Percentiles rank a stretch among this genome's conserved stretches.
Conservation (phyloP, 1,284 basidiomycete genomes). For the Tilletia walkeri region DNA sequence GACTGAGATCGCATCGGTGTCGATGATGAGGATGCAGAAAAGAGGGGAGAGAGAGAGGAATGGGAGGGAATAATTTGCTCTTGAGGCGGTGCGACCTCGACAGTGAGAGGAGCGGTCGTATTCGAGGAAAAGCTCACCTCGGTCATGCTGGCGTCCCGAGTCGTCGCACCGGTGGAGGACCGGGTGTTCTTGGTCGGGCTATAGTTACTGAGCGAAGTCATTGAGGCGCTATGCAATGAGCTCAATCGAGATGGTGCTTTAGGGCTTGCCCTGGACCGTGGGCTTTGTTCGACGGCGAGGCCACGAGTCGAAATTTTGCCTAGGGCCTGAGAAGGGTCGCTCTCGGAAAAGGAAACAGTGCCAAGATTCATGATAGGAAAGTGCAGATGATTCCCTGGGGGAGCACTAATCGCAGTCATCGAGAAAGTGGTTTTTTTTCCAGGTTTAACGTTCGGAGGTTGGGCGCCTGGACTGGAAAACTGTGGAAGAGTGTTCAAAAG, state of each 20-base stretch:
- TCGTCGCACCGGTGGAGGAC: background rate
- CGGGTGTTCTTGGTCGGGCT: conserved; percentile 5
- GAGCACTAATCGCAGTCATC: conserved; percentile 15
- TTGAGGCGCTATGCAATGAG: conserved; percentile 9
- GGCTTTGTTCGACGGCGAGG: background rate
- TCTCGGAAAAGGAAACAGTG: background rate
- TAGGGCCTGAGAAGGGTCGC: background rate
- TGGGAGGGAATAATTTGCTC: background rate
- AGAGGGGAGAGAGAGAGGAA: background rate
- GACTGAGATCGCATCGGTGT: background rate
- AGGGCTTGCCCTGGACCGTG: background rate
- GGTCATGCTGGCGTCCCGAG: background rate
- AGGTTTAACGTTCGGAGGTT: too few relatives aligned
- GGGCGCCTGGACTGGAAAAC: too few relatives aligned
- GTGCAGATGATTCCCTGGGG: conserved; percentile 4
- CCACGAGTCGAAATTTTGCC: background rate
- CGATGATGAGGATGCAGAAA: background rate
- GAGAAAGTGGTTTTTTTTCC: too few relatives aligned
- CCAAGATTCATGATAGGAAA: conserved; percentile 8
- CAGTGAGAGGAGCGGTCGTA: background rate
- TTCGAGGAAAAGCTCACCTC: background rate
- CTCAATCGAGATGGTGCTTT: conserved; percentile 3
- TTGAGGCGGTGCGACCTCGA: background rate
- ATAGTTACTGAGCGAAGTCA: background rate
- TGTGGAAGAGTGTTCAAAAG: too few relatives aligned